A percentile compares a stretch with the other conserved stretches of the same genome.
Conservation (phyloP, 257 asterid genomes). For the Salvia rosmarinus region DNA sequence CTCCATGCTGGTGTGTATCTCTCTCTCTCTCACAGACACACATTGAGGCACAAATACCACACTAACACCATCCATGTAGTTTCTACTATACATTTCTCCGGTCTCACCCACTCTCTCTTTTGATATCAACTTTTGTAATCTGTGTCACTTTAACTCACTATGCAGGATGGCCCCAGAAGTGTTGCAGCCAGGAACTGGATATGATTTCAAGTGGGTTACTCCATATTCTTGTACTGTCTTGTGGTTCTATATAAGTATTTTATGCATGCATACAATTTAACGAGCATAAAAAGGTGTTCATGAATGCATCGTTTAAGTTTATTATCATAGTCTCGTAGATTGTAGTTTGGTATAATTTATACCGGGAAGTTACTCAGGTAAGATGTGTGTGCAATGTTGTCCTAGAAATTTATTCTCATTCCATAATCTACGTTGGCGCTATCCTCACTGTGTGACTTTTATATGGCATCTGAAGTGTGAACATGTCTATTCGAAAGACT, state of each 20-base stretch:
- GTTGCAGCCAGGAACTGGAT: constrained; percentile 98
- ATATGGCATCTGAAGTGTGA: constrained; percentile 6
- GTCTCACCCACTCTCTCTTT: constrained; percentile 22
- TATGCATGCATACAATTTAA: constrained; percentile 27
- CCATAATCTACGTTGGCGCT: background rate
- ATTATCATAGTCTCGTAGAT: constrained; percentile 18
- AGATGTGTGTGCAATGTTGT: constrained; percentile 13
- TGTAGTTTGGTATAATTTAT: constrained; percentile 19
- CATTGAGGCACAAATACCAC: background rate
- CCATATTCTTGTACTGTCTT: constrained; percentile 25
- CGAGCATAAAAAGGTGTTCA: no score
- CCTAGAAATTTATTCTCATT: constrained; percentile 4
- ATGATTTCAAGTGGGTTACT: constrained; percentile 88
- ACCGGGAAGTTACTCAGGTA: constrained; percentile 20
- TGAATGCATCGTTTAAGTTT: constrained; percentile 26
- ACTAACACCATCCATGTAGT: constrained; percentile 8
- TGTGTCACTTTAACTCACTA: constrained; percentile 29
- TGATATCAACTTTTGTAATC: constrained; percentile 22
- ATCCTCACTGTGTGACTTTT: constrained; percentile 9
- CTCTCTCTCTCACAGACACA: background rate
- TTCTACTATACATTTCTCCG: background rate
- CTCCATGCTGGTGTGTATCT: constrained; percentile 91
- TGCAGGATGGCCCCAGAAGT: constrained; percentile 99
- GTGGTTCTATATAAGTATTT: constrained; percentile 29
- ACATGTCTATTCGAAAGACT: background rate